These are phyloP conservation scores for Taphrina wiesneri DNA, from an alignment of 1,139 yeast species.

Conservation along the genomic window DNA sequence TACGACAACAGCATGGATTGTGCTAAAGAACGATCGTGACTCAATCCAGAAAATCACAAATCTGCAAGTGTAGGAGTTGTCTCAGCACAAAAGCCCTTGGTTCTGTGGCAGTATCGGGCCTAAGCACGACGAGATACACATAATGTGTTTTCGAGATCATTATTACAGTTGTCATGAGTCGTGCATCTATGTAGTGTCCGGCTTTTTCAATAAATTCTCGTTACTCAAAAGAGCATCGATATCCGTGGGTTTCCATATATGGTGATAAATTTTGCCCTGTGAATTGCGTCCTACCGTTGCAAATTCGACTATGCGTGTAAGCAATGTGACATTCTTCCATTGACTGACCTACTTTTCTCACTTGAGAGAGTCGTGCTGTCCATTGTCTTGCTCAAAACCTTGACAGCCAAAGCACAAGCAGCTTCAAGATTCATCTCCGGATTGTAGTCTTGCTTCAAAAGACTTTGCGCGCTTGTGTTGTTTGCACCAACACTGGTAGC, in stretches of 20 bases:
- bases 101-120: too few relatives aligned
- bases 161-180: conserved; percentile 5
- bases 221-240: conserved; percentile 72
- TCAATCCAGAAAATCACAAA: too few relatives aligned
- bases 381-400: conserved; percentile 91
- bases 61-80: too few relatives aligned
- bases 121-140: too few relatives aligned
- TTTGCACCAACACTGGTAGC: conserved; percentile 97
- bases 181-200: conserved; percentile 19
- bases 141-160: background rate
- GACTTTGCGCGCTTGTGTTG: conserved; percentile 92
- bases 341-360: conserved; percentile 54
- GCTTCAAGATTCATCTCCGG: conserved; percentile 74
- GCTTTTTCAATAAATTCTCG: conserved; percentile 43
- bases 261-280: conserved; percentile 60
- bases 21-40: too few relatives aligned
- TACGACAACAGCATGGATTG: too few relatives aligned
- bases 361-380: conserved; percentile 82
- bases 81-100: too few relatives aligned
- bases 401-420: conserved; percentile 84
- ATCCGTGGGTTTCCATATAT: conserved; percentile 77
- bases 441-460: conserved; percentile 90
- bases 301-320: conserved; percentile 59
- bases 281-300: conserved; percentile 65
- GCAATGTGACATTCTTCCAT: background rate